These are phyloP conservation scores for Pistacia integerrima DNA, from an alignment of 345 rosid genomes.

Conservation along the genomic window DNA sequence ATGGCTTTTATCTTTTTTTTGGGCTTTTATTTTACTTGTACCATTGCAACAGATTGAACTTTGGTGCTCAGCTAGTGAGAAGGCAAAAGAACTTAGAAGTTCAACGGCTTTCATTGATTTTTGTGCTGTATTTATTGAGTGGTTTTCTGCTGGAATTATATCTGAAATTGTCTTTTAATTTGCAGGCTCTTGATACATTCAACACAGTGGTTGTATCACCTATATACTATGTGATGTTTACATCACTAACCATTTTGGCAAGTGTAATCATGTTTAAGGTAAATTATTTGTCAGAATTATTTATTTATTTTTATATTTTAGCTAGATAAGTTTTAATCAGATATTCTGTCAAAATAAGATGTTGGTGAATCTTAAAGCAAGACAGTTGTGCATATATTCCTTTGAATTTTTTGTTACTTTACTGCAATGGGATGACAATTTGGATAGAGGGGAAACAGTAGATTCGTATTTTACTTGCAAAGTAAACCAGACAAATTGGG, in stretches of 20 bases:
- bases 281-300: neutral
- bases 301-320: neutral
- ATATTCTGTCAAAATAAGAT: no score
- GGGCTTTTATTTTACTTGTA: neutral
- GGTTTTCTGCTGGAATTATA: slow-evolving; percentile 2
- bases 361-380: no score
- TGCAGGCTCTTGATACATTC: slow-evolving; percentile 95
- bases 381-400: no score
- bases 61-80: neutral
- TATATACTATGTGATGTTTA: slow-evolving; percentile 88
- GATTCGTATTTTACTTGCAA: no score
- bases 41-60: neutral
- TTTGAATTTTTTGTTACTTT: no score
- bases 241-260: slow-evolving; percentile 80
- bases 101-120: neutral
- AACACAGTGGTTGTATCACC: slow-evolving; percentile 93
- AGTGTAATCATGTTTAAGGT: slow-evolving; percentile 97
- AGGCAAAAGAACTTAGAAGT: neutral
- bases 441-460: no score
- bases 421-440: no score
- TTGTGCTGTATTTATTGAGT: slow-evolving; percentile 1
- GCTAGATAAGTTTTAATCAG: no score
- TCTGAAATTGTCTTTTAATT: slow-evolving; percentile 14
- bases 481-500: no score
- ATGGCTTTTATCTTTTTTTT: neutral